Conservation (phyloP, 2,329 filamentous ascomycete species). For the Paecilomyces niveus region DNA sequence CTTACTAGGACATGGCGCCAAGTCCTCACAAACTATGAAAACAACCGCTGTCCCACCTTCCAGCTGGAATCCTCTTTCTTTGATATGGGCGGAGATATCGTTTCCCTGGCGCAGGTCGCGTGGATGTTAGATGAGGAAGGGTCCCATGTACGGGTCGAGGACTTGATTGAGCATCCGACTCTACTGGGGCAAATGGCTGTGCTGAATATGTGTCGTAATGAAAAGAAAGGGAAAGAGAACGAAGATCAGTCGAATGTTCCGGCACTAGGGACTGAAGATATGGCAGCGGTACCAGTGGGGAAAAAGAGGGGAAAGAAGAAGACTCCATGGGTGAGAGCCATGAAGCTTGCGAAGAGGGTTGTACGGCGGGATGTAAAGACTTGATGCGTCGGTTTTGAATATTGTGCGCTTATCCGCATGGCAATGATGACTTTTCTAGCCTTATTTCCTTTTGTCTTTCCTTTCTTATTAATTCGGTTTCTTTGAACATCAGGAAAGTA, state of each 20-base stretch:
- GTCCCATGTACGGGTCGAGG: slow-evolving; percentile 31
- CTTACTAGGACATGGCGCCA: slow-evolving; percentile 34
- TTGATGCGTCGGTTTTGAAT: background rate
- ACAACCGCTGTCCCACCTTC: slow-evolving; percentile 16
- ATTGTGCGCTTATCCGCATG: background rate
- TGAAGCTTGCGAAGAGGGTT: slow-evolving; percentile 21
- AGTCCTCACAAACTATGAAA: slow-evolving; percentile 23
- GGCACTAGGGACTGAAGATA: slow-evolving; percentile 14
- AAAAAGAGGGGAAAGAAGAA: background rate
- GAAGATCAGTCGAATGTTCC: slow-evolving; percentile 9
- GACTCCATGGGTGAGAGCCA: slow-evolving; percentile 15
- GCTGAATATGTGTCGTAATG: slow-evolving; percentile 18
- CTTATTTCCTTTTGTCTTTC: background rate
- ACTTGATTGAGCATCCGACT: slow-evolving; percentile 33
- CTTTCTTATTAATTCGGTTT: background rate
- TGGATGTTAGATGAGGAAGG: slow-evolving; percentile 36
- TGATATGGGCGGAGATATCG: slow-evolving; percentile 34
- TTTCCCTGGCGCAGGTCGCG: slow-evolving; percentile 34
- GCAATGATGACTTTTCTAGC: background rate
- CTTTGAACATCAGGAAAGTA: no score
- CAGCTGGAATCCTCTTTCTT: slow-evolving; percentile 37
- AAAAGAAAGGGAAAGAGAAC: slow-evolving; percentile 10
- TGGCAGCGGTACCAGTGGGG: background rate
- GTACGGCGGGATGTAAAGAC: background rate
- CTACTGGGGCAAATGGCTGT: slow-evolving; percentile 36